These are phyloP conservation scores for Parasarocladium wereldwijsianum DNA, from an alignment of 2,329 filamentous ascomycete species.

Conservation along the genomic window DNA sequence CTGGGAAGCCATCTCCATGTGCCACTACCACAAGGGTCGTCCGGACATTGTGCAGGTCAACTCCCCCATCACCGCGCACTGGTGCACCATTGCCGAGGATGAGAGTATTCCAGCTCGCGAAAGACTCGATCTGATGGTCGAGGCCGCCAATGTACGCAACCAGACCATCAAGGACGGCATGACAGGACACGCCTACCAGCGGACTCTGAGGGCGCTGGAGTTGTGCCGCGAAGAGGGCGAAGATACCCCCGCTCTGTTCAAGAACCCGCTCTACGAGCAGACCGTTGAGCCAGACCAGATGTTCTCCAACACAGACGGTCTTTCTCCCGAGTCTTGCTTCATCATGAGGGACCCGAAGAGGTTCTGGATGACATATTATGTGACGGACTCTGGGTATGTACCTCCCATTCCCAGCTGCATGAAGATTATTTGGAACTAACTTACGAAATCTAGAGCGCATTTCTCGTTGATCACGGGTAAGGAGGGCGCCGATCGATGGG, in stretches of 20 bases:
- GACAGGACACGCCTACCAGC: background rate
- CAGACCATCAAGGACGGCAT: background rate
- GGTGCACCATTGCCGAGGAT: background rate
- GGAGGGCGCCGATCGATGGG: background rate
- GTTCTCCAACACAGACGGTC: background rate
- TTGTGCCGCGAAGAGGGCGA: background rate
- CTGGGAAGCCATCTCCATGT: conserved; percentile 3
- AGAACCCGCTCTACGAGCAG: background rate
- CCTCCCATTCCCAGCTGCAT: background rate
- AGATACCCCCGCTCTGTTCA: background rate
- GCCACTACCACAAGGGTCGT: conserved; percentile 4
- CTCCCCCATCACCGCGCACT: background rate
- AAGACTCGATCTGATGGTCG: background rate
- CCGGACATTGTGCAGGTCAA: background rate
- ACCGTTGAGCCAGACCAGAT: background rate
- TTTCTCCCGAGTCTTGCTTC: background rate
- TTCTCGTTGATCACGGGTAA: background rate
- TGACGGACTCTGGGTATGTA: background rate
- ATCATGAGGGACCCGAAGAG: background rate
- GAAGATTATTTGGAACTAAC: background rate
- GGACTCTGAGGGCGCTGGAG: background rate
- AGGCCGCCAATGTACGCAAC: background rate
- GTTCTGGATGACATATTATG: background rate
- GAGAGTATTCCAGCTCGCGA: background rate
- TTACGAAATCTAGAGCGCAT: background rate